Evolutionary conservation across 768 basidiomycete genomes (phyloP).

Genomic region (Pleurotus salmoneostramineus): DNA sequence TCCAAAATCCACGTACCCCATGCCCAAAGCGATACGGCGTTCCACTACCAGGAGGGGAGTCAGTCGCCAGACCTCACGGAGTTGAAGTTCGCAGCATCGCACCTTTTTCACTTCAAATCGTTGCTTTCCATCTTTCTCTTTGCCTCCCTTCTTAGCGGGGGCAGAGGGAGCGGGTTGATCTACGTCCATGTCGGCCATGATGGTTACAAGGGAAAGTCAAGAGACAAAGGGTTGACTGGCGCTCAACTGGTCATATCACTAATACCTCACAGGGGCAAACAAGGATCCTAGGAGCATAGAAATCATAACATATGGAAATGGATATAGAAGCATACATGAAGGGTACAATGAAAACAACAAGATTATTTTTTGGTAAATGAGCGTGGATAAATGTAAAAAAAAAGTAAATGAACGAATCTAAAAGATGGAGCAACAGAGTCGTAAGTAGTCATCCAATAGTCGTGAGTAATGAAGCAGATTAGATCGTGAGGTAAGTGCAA

Average conservation of each 20-base stretch:
- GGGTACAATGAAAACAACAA: not conserved
- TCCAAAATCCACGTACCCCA: constrained; percentile 64
- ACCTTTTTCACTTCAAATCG: constrained; percentile 99
- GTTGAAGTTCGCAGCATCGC: constrained; percentile 9
- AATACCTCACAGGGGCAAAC: not conserved
- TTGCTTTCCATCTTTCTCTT: constrained; percentile 66
- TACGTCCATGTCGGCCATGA: constrained; percentile 66
- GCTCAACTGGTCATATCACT: not conserved
- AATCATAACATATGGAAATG: not conserved
- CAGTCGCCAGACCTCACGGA: not conserved
- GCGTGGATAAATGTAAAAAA: not conserved
- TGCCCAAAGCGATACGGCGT: constrained; percentile 97
- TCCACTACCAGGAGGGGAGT: constrained; percentile 70
- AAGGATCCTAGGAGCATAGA: not conserved
- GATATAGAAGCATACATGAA: not conserved
- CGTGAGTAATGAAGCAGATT: not conserved
- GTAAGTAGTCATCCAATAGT: not conserved
- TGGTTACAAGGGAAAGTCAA: constrained; percentile 6
- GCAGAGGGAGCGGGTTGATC: constrained; percentile 36
- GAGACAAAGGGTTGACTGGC: not conserved
- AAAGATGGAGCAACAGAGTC: not conserved
- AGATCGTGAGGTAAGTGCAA: not conserved
- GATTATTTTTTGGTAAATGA: not conserved
- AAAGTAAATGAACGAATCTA: not conserved
- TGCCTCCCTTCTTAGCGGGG: constrained; percentile 42